These are phyloP conservation scores for Yamadazyma takamatsuzukensis DNA, from an alignment of 805 yeast genomes.

Conservation along the genomic window DNA sequence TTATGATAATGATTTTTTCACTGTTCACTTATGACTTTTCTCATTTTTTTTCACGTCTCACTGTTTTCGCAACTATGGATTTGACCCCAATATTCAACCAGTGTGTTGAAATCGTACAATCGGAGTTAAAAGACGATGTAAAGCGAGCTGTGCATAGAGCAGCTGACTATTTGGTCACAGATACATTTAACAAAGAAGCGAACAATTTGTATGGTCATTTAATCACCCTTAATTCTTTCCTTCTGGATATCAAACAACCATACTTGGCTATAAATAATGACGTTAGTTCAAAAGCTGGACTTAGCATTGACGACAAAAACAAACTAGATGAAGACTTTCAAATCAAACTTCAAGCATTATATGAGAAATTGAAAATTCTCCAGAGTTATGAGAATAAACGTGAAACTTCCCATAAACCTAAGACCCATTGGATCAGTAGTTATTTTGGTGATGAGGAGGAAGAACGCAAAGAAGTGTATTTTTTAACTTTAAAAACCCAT, in stretches of 20 bases:
- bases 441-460: constrained; percentile 30
- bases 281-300: constrained; percentile 12
- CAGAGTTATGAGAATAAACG: constrained; percentile 53
- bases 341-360: constrained; percentile 47
- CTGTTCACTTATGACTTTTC: too few relatives aligned
- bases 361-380: constrained; percentile 46
- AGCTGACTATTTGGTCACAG: constrained; percentile 19
- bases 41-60: too few relatives aligned
- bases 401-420: constrained; percentile 15
- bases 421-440: constrained; percentile 14
- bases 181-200: constrained; percentile 41
- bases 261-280: constrained; percentile 23
- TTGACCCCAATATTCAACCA: constrained; percentile 46
- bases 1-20: too few relatives aligned
- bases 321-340: constrained; percentile 54
- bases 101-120: constrained; percentile 43
- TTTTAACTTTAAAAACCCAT: constrained; percentile 38
- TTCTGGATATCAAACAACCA: constrained; percentile 20
- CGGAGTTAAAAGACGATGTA: constrained; percentile 20
- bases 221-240: constrained; percentile 27
- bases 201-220: constrained; percentile 30
- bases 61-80: too few relatives aligned
- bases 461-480: constrained; percentile 30
- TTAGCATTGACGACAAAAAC: constrained; percentile 49
- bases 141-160: constrained; percentile 3